Base-by-base conservation (phyloP, 768 basidiomycete genomes). In the Tricholoma terreum region DNA sequence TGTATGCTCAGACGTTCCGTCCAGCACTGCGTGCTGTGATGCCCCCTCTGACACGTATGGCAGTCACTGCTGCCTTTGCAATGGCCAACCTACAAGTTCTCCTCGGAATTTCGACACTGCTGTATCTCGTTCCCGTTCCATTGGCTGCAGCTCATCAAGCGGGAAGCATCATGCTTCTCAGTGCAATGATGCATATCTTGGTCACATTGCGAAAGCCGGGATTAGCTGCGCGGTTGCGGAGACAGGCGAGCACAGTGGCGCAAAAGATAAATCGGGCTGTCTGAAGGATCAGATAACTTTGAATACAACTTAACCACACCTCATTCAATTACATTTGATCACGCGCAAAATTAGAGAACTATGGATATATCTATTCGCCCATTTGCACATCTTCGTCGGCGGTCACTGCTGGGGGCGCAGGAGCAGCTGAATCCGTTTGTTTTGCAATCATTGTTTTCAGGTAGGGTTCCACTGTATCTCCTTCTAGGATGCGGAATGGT, bases 111-210 rank as follows among this genome's bases (percentile, higher is more conserved):
- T 76, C 88, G 22, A 99, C 97, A 0, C 74, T 98, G 21, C 70
- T 98, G 11, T 96, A 96, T 71, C 82, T 98, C 35, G 97, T 98
- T 1, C 97, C 97, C 1, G 83, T 93, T 0, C 92, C 92, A 2
- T 75, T 98, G 2, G 97, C 97, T 7, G 93, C 96, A 11, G 81
- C 87, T 31, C 97, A 99, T 69, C 97, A 99, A 71, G 96, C 93
- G 0, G 97, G 96, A 5, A 96, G 94, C 65, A 89, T 98, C 6
- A 80, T 88, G 36, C 76, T 99, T 6, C 75, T 99, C 48, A 94
- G 89, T 19, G 83, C 89, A 4, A 84, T 94, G 80, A 70, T 94
- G 1, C 92, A 92, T 51, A 69, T 95, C 3, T 74, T 90, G 6
- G 79, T 90, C 15, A 79, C 85, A 0, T 71, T 98, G 55, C 79